Evolutionary conservation across 2,329 filamentous ascomycete species (phyloP).

Genomic region (Epichloe glyceriae): DNA sequence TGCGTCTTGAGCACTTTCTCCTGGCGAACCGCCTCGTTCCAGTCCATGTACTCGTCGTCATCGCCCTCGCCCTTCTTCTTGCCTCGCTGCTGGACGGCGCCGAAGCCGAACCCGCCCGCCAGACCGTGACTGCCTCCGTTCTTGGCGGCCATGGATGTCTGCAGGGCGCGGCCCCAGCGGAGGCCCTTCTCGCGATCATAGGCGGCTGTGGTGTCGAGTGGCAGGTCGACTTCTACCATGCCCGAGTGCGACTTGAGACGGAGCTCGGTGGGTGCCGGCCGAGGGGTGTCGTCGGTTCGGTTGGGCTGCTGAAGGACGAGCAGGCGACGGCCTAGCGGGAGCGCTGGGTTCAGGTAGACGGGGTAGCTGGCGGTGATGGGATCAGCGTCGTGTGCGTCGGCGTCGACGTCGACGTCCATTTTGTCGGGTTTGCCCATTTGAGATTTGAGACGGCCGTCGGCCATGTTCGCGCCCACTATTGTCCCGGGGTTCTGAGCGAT

Average conservation of each 20-base stretch:
- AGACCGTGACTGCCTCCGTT: slow-evolving; percentile 56
- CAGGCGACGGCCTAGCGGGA: slow-evolving; percentile 49
- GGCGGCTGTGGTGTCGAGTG: slow-evolving; percentile 55
- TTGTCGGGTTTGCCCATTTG: slow-evolving; percentile 3
- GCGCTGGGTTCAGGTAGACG: slow-evolving; percentile 69
- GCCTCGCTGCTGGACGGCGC: slow-evolving; percentile 30
- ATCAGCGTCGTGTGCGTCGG: slow-evolving; percentile 37
- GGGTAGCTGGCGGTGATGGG: slow-evolving; percentile 66
- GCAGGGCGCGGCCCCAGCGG: slow-evolving; percentile 67
- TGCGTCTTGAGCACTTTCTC: slow-evolving; percentile 66
- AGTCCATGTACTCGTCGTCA: slow-evolving; percentile 40
- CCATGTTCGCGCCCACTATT: background rate
- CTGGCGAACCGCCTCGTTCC: slow-evolving; percentile 53
- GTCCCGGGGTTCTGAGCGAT: too few relatives aligned
- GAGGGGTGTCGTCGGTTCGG: slow-evolving; percentile 43
- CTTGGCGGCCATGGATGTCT: slow-evolving; percentile 43
- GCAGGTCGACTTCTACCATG: slow-evolving; percentile 86
- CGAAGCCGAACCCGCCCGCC: slow-evolving; percentile 59
- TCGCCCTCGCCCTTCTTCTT: slow-evolving; percentile 29
- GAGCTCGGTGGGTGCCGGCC: slow-evolving; percentile 51
- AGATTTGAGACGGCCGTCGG: background rate
- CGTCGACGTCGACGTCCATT: slow-evolving; percentile 14
- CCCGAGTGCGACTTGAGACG: slow-evolving; percentile 73
- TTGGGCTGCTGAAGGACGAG: slow-evolving; percentile 86
- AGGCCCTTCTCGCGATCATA: slow-evolving; percentile 80